These are phyloP conservation scores for Naganishia cerealis DNA, from an alignment of 1,284 basidiomycete species.

Conservation along the genomic window DNA sequence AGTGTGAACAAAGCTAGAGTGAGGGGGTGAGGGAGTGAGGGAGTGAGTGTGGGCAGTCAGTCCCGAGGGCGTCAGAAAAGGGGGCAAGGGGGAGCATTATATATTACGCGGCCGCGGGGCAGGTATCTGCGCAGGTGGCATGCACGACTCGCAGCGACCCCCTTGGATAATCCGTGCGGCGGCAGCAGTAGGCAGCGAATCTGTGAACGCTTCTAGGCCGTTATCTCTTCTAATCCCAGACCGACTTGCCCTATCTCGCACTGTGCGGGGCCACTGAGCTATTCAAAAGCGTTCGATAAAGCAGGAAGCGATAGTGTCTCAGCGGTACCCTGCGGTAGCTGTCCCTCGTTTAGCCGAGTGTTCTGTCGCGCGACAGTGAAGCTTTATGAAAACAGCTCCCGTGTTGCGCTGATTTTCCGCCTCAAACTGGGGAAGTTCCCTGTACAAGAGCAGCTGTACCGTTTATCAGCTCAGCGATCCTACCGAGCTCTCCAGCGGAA, in stretches of 20 bases:
- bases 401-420: background rate
- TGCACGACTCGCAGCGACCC: background rate
- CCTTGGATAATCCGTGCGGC: background rate
- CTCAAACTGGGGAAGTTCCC: background rate
- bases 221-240: background rate
- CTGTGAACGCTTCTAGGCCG: background rate
- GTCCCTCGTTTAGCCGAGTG: background rate
- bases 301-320: too few species aligned
- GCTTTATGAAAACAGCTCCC: background rate
- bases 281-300: background rate
- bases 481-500: too few species aligned
- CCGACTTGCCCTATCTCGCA: background rate
- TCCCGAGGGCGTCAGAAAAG: background rate
- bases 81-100: background rate
- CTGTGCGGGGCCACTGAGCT: slow-evolving; percentile 1
- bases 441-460: too few species aligned
- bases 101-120: background rate
- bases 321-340: background rate
- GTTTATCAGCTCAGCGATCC: too few species aligned
- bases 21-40: background rate
- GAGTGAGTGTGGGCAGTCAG: background rate
- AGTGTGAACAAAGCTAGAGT: background rate
- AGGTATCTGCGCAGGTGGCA: background rate
- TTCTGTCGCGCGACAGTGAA: background rate
- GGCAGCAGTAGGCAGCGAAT: background rate